These are phyloP conservation scores for Yarrowia bubula DNA, from an alignment of 805 yeast species.

Conservation along the genomic window DNA sequence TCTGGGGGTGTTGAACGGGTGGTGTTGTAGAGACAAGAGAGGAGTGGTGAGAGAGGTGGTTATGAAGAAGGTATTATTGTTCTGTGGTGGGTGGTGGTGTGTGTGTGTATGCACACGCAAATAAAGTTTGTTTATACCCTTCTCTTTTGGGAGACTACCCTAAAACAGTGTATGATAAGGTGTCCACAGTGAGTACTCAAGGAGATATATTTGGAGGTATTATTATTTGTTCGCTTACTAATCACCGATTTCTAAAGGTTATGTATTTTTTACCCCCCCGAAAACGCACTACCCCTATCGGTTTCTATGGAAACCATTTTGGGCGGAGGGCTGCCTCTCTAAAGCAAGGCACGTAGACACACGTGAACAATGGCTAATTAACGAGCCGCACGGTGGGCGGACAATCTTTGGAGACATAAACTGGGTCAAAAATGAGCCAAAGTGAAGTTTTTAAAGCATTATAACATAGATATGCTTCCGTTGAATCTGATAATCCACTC, in stretches of 20 bases:
- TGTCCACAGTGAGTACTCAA: too few species aligned
- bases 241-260: too few species aligned
- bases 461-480: too few species aligned
- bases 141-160: neutral
- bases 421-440: too few species aligned
- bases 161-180: too few species aligned
- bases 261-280: too few species aligned
- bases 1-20: neutral
- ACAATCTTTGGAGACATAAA: too few species aligned
- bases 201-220: too few species aligned
- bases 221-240: too few species aligned
- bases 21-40: neutral
- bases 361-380: neutral
- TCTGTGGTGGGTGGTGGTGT: too few species aligned
- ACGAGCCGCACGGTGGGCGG: neutral
- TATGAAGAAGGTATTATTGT: neutral
- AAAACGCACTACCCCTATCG: neutral
- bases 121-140: neutral
- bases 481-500: too few species aligned
- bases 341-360: slow-evolving; percentile 10
- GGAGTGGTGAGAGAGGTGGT: neutral
- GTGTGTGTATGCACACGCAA: neutral
- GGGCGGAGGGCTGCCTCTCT: neutral
- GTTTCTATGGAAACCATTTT: neutral
- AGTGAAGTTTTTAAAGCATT: too few species aligned